Evolutionary conservation across 371 early-diverging fungal genomes (phyloP).

Genomic region (Saksenaea vasiformis): DNA sequence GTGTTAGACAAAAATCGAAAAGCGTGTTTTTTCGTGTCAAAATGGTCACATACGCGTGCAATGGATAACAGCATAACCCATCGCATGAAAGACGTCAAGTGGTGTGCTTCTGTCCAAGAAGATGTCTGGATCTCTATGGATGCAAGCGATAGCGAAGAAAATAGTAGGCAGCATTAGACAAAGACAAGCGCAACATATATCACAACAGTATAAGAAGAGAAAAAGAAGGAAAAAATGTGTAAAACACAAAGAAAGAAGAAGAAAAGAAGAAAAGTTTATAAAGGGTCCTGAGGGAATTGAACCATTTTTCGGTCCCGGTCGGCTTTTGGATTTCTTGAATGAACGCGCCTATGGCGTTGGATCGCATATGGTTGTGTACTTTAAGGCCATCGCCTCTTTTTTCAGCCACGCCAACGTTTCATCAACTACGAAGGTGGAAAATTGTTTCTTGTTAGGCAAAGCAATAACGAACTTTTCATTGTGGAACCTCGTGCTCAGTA

Average conservation of each 20-base stretch:
- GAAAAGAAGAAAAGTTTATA: not conserved
- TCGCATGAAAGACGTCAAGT: no score
- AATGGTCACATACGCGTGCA: no score
- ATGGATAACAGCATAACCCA: no score
- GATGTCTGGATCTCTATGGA: not conserved
- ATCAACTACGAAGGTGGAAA: no score
- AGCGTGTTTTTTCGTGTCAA: not conserved
- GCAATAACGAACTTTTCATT: no score
- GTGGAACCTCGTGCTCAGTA: no score
- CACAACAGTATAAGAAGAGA: not conserved
- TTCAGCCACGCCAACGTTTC: no score
- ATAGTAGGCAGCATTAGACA: not conserved
- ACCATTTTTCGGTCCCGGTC: not conserved
- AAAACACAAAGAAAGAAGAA: not conserved
- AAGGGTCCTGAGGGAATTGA: not conserved
- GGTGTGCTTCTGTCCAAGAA: no score
- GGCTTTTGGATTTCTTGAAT: constrained; percentile 1
- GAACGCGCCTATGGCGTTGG: not conserved
- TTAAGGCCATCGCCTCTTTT: no score
- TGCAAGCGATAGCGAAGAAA: not conserved
- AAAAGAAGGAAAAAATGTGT: not conserved
- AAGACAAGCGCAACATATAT: not conserved
- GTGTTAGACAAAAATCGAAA: not conserved
- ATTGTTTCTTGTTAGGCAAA: no score
- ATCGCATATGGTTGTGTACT: no score